Evolutionary conservation across 371 early-diverging fungal species (phyloP), one percentile per base, ranked within the genome.

Genomic region (Mortierella sp.): DNA sequence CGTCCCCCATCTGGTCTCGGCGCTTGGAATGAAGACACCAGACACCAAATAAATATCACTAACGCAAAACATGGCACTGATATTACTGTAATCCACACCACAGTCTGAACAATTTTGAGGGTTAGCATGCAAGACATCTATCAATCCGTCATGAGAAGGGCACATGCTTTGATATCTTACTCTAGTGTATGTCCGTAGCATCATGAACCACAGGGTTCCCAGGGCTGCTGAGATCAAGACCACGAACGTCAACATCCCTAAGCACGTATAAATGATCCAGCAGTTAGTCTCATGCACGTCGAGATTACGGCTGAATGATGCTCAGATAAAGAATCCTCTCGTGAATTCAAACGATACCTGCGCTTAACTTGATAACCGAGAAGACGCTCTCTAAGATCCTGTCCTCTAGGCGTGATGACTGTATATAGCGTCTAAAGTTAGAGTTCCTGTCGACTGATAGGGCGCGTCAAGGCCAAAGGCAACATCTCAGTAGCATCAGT

Each of bases 71-170:
- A 53, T 1, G 92, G 92, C 1, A 90, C 85, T 23, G 81, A 64
- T 7, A 84, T 47, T 8, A 90, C 83, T 1, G 89, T 88, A 6
- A 81, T 80, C 87, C 89, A 88, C 2, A 91, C 89, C 53, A 91
- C 81, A 2, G 82, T 83, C 90, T 88, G 58, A 2, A 28, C 24
- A 50, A 62, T 2, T 41, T 10, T 19, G 28, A 14, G n/a, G 42
- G 39, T 23, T 21, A 55, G 50, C 5, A 47, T 16, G 18, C 31
- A 27, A 18, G 19, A 31, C 16, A 50, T 3, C 23, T 27, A 3
- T n/a, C 13, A 54, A 28, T 13, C 18, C 26, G 21, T 21, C 10
- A 61, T 18, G 39, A 26, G 54, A 42, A 16, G 19, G 31, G 34
- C 8, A 28, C 23, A n/a, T 34, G 13, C 9, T 42, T 41, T 19